Conservation (phyloP, 805 yeast genomes). For the Spathaspora arborariae region DNA sequence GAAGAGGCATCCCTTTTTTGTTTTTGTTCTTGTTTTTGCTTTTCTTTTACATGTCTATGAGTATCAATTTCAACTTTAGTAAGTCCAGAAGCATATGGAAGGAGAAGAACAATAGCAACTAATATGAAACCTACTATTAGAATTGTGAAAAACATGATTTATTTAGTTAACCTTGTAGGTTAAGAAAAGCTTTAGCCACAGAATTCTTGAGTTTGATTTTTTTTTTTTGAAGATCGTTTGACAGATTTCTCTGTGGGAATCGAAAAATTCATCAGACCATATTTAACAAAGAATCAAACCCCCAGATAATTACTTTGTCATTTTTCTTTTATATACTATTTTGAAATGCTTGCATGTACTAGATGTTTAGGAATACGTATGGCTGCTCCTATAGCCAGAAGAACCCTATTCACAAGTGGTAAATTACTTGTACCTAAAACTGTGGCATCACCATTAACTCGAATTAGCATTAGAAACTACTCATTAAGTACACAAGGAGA, state of each 20-base stretch:
- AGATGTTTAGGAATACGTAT: not conserved
- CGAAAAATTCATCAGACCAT: not conserved
- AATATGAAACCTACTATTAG: constrained; percentile 40
- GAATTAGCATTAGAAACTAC: constrained; percentile 5
- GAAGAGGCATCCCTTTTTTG: not conserved
- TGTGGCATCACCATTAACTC: not conserved
- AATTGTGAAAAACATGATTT: constrained; percentile 34
- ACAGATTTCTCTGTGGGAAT: not conserved
- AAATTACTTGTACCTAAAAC: not conserved
- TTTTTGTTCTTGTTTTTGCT: constrained; percentile 4
- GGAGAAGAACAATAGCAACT: constrained; percentile 34
- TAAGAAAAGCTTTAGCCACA: too few relatives aligned
- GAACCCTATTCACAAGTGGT: not conserved
- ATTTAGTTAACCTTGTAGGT: not conserved
- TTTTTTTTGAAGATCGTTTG: not conserved
- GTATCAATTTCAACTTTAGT: constrained; percentile 38
- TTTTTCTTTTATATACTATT: not conserved
- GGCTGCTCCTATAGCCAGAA: constrained; percentile 1
- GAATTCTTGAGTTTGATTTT: not conserved
- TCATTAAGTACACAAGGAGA: constrained; percentile 48
- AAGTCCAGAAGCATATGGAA: constrained; percentile 51
- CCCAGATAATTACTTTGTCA: not conserved
- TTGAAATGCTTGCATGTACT: not conserved
- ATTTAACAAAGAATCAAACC: not conserved
- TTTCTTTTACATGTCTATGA: constrained; percentile 11